phyloP scores from a whole-genome alignment of 2,329 filamentous ascomycete species.

The Aspergillus sclerotialis region DNA sequence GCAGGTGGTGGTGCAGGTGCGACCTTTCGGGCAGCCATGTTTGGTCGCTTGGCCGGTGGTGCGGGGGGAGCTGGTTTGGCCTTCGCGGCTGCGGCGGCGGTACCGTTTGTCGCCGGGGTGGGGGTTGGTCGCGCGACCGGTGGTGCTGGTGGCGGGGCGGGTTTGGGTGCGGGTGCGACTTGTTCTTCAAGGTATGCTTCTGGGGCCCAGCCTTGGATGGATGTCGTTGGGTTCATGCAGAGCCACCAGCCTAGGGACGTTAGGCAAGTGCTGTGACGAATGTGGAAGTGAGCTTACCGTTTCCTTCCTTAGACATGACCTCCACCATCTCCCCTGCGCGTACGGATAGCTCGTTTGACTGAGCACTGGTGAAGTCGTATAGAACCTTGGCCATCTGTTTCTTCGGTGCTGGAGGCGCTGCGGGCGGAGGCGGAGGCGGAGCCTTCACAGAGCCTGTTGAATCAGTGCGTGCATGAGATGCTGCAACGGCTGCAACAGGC shows the following conservation, averaged over 20 bases:
- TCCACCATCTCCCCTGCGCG: conserved; percentile 73
- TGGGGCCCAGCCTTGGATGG: conserved; percentile 85
- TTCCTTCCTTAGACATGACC: conserved; percentile 88
- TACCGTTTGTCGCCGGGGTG: conserved; percentile 54
- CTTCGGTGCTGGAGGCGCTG: conserved; percentile 50
- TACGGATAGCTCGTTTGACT: conserved; percentile 77
- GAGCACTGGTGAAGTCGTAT: conserved; percentile 85
- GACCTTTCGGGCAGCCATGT: conserved; percentile 61
- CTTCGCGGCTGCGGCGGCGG: conserved; percentile 40
- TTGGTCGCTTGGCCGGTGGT: conserved; percentile 74
- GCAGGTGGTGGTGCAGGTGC: conserved; percentile 58
- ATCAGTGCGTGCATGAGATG: conserved; percentile 43
- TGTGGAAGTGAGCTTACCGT: conserved; percentile 58
- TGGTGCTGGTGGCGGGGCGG: conserved; percentile 48
- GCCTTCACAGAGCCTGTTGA: conserved; percentile 55
- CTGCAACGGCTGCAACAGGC: conserved; percentile 25
- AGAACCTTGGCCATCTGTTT: conserved; percentile 83
- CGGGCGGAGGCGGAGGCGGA: conserved; percentile 61
- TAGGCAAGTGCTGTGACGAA: conserved; percentile 17
- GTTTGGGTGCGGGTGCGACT: conserved; percentile 50
- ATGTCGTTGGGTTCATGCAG: conserved; percentile 62
- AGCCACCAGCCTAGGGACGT: conserved; percentile 79
- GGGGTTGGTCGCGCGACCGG: conserved; percentile 47
- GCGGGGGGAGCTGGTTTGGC: conserved; percentile 67
- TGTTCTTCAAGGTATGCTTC: conserved; percentile 86